Evolutionary conservation across 1,284 basidiomycete genomes (phyloP).

Genomic region (Schizophyllum amplum): DNA sequence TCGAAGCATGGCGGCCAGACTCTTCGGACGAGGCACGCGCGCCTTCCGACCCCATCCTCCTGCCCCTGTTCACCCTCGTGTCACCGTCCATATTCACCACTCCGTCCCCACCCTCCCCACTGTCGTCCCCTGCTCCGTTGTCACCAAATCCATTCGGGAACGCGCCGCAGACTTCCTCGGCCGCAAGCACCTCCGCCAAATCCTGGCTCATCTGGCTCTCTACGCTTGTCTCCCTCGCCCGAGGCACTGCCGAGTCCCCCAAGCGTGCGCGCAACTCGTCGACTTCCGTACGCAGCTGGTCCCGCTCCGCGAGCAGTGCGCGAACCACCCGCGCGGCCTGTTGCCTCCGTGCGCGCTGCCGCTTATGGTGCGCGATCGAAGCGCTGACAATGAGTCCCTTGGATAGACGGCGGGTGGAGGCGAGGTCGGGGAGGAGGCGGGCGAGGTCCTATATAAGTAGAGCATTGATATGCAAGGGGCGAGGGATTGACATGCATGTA

Average conservation of each 20-base stretch:
- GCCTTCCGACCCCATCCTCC: neutral
- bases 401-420: constrained; percentile 3
- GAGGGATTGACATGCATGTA: too few relatives aligned
- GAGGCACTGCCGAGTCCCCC: neutral
- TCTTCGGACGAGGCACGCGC: neutral
- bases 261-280: constrained; percentile 1
- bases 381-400: constrained; percentile 4
- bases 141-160: constrained; percentile 5
- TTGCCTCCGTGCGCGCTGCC: constrained; percentile 4
- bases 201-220: neutral
- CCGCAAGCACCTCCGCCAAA: neutral
- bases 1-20: neutral
- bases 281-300: neutral
- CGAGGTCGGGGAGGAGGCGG: constrained; percentile 3
- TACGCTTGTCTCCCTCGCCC: neutral
- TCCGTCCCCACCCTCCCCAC: neutral
- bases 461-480: neutral
- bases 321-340: constrained; percentile 1
- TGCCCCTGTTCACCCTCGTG: neutral
- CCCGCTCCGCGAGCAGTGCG: neutral
- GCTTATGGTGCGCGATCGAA: constrained; percentile 1
- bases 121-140: neutral
- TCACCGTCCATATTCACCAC: neutral
- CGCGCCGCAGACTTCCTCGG: constrained; percentile 2
- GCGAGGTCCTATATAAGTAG: constrained; percentile 1